These are phyloP conservation scores for Tephrocybe sp. DNA, from an alignment of 768 basidiomycete species.

Conservation along the genomic window DNA sequence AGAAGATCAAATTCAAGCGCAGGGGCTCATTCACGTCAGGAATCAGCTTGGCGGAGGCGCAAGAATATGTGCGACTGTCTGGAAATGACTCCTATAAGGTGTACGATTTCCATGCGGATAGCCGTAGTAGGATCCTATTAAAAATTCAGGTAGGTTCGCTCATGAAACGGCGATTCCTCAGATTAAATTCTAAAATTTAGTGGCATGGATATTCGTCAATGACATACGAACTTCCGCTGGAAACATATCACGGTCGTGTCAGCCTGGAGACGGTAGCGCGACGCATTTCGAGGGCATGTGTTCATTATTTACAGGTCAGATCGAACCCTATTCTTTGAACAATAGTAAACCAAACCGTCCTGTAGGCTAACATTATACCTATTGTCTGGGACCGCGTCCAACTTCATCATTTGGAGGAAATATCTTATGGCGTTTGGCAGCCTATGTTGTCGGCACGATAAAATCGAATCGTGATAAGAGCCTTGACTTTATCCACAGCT, in stretches of 20 bases:
- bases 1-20: constrained; percentile 69
- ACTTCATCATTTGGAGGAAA: constrained; percentile 70
- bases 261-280: constrained; percentile 66
- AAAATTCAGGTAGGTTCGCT: constrained; percentile 52
- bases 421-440: constrained; percentile 68
- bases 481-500: too few relatives aligned
- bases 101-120: constrained; percentile 65
- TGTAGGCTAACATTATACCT: constrained; percentile 66
- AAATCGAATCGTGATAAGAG: neutral
- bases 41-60: constrained; percentile 66
- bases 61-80: constrained; percentile 58
- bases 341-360: constrained; percentile 5
- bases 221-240: constrained; percentile 74
- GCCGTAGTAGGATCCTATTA: constrained; percentile 54
- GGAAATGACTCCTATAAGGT: constrained; percentile 60
- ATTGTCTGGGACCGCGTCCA: constrained; percentile 67
- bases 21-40: constrained; percentile 66
- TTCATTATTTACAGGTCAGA: constrained; percentile 70
- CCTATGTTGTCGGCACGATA: constrained; percentile 49
- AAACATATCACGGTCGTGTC: constrained; percentile 61
- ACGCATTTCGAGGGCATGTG: constrained; percentile 65
- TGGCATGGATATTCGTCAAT: constrained; percentile 70
- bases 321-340: constrained; percentile 1
- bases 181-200: constrained; percentile 28
- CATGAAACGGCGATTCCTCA: neutral